Evolutionary conservation across 1,284 basidiomycete genomes (phyloP), one percentile per base, ranked within the genome.

Genomic region (Porodaedalea pini): DNA sequence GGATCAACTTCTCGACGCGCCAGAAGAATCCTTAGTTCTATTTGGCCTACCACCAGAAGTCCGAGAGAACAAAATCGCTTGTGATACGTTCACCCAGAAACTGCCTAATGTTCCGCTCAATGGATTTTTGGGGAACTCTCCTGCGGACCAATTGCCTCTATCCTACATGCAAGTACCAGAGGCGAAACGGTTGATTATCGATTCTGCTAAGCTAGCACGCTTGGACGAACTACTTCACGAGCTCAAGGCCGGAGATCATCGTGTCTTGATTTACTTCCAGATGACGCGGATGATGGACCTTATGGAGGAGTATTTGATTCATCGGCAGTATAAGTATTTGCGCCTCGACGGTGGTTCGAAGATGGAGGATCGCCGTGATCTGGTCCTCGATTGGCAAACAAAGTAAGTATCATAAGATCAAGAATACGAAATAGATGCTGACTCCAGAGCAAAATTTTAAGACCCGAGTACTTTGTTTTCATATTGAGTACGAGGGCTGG

Each of bases 281-380:
- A 99, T 99, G 97, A 99, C 97, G 23, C 85, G 89, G 63, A 99
- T 99, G 97, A 98, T 99, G 86, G 96, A 99, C 70, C 78, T 99
- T 59, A 96, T 99, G 86, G 97, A 99, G 71, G 97, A 99, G 71
- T 99, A 98, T 71, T 79, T 99, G 56, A 94, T 98, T 64, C 98
- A 92, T 75, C 85, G 96, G 5, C 96, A 98, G 72, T 96, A 97
- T 81, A 98, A 98, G 74, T 99, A 99, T 70, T 76, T 99, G 29
- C 85, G 97, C 39, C 77, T 99, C 45, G 97, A 99, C 73, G 97
- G 97, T 49, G 90, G 90, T 0, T 96, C 94, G 25, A 94, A 97
- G 67, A 83, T 99, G 56, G 94, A 96, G 65, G 97, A 99, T 69
- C 82, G 97, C 66, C 83, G 97, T 61, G 97, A 99, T 73, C 98